phyloP scores from a whole-genome alignment of 805 yeast species.

The Metschnikowia lochheadii region DNA sequence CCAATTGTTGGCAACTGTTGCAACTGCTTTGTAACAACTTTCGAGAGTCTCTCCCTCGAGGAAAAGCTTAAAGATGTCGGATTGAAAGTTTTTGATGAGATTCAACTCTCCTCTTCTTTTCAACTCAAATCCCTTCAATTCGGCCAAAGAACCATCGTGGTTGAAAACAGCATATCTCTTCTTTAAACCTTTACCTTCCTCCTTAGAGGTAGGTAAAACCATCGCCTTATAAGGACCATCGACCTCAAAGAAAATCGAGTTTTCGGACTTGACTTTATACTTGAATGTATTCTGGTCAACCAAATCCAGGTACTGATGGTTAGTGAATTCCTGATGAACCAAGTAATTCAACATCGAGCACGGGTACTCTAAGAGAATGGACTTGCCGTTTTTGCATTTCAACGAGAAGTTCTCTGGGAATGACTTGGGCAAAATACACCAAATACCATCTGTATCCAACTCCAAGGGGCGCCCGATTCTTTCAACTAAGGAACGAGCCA shows the following conservation, averaged over 20 bases:
- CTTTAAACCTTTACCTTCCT: constrained; percentile 94
- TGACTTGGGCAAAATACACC: constrained; percentile 94
- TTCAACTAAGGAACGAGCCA: constrained; percentile 91
- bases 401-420: constrained; percentile 87
- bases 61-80: constrained; percentile 88
- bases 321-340: constrained; percentile 88
- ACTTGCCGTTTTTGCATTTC: constrained; percentile 72
- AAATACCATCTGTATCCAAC: constrained; percentile 97
- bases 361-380: constrained; percentile 77
- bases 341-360: constrained; percentile 93
- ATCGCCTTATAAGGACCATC: constrained; percentile 98
- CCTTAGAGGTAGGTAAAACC: constrained; percentile 95
- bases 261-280: constrained; percentile 79
- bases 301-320: constrained; percentile 88
- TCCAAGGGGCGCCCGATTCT: constrained; percentile 93
- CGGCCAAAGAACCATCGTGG: constrained; percentile 90
- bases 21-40: constrained; percentile 82
- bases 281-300: constrained; percentile 63
- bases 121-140: constrained; percentile 92
- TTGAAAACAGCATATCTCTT: constrained; percentile 97
- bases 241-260: constrained; percentile 94
- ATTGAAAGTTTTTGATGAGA: constrained; percentile 88
- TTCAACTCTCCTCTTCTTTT: constrained; percentile 96
- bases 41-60: constrained; percentile 79
- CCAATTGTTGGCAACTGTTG: constrained; percentile 93